Percentiles rank a stretch among this genome's conserved stretches.
Evolutionary conservation across 2,329 filamentous ascomycete genomes (phyloP).

Genomic region (Clarireedia sp.): DNA sequence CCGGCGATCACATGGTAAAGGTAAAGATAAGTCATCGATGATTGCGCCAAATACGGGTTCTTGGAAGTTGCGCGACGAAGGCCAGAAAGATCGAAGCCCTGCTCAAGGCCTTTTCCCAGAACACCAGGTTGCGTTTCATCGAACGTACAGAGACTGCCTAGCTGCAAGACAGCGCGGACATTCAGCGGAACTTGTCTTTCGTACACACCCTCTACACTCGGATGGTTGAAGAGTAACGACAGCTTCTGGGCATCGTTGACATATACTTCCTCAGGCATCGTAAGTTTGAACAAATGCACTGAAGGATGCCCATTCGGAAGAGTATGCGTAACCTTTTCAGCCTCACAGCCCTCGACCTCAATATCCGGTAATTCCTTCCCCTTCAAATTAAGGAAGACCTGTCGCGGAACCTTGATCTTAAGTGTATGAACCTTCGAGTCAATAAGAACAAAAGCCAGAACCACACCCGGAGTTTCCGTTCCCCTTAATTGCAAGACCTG

Average conservation of each 20-base stretch:
- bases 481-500: conserved; percentile 82
- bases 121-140: conserved; percentile 87
- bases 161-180: conserved; percentile 75
- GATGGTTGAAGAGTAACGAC: conserved; percentile 75
- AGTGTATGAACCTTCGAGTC: conserved; percentile 84
- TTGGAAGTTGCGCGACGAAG: conserved; percentile 62
- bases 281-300: conserved; percentile 88
- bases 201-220: conserved; percentile 94
- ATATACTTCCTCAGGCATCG: conserved; percentile 81
- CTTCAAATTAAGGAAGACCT: conserved; percentile 88
- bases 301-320: conserved; percentile 93
- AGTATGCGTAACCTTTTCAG: conserved; percentile 88
- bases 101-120: conserved; percentile 83
- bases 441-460: conserved; percentile 84
- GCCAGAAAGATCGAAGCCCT: conserved; percentile 80
- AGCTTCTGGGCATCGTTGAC: conserved; percentile 79
- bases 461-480: conserved; percentile 77
- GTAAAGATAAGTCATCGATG: conserved; percentile 75
- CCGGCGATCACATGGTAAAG: conserved; percentile 87
- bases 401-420: conserved; percentile 81
- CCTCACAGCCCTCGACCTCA: conserved; percentile 74
- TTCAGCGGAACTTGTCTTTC: conserved; percentile 87
- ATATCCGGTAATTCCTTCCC: conserved; percentile 81
- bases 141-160: conserved; percentile 88
- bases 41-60: conserved; percentile 66